Percentiles rank a stretch among this genome's conserved stretches.
Evolutionary conservation across 2,329 filamentous ascomycete genomes (phyloP).

Genomic region (Aspergillus pseudotamarii): DNA sequence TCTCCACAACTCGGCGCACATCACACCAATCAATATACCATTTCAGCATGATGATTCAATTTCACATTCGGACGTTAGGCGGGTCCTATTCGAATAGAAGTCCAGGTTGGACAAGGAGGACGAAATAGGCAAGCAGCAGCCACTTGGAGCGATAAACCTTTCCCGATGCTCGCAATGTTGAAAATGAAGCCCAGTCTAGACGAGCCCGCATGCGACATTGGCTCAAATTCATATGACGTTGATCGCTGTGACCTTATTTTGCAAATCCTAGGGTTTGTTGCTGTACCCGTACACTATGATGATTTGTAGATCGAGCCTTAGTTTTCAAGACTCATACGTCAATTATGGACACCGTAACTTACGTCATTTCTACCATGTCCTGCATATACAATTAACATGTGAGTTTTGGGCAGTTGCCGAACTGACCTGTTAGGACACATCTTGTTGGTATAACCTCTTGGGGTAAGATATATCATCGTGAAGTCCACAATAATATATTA

Average conservation of each 20-base stretch:
- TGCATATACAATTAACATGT: background rate
- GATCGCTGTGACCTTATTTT: background rate
- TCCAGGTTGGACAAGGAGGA: background rate
- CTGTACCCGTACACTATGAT: background rate
- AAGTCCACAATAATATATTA: background rate
- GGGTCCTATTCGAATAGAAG: background rate
- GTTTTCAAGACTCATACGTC: background rate
- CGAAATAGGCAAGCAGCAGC: background rate
- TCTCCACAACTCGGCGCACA: constrained; percentile 39
- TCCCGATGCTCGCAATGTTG: background rate
- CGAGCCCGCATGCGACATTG: background rate
- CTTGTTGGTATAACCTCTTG: no score
- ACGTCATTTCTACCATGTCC: background rate
- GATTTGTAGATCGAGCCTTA: background rate
- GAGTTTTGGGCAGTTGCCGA: background rate
- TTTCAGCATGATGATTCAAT: constrained; percentile 23
- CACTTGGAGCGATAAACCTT: background rate
- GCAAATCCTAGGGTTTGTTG: background rate
- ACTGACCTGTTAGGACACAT: background rate
- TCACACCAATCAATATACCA: constrained; percentile 41
- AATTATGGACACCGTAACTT: background rate
- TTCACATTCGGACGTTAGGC: background rate
- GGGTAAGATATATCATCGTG: background rate
- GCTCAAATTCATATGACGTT: background rate
- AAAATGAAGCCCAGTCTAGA: background rate